phyloP scores from a whole-genome alignment of 2,329 filamentous ascomycete species.

The Clonostachys solani region DNA sequence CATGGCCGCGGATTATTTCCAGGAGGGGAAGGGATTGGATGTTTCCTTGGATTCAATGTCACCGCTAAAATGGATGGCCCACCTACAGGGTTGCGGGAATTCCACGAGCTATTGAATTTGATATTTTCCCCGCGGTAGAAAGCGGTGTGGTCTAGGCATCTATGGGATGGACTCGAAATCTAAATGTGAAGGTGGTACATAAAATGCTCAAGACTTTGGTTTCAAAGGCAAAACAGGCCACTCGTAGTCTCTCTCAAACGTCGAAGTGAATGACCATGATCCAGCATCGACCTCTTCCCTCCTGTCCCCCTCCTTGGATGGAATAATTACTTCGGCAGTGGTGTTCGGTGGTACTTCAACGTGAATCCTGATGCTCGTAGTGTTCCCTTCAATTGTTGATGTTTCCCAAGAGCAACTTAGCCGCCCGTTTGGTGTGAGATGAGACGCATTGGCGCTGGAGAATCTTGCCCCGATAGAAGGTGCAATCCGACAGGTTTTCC shows the following conservation, averaged over 20 bases:
- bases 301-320: not conserved
- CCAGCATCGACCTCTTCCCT: not conserved
- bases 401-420: not conserved
- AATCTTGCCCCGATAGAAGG: not conserved
- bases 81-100: too few species aligned
- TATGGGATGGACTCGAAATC: too few species aligned
- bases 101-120: too few species aligned
- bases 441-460: not conserved
- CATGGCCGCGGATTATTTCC: too few species aligned
- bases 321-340: not conserved
- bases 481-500: not conserved
- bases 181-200: too few species aligned
- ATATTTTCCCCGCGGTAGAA: too few species aligned
- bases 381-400: not conserved
- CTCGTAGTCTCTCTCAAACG: conserved; percentile 4
- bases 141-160: too few species aligned
- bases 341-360: not conserved
- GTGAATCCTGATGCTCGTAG: not conserved
- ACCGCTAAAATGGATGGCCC: too few species aligned
- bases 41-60: too few species aligned
- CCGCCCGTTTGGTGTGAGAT: not conserved
- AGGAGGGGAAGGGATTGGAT: too few species aligned
- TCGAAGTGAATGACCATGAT: conserved; percentile 2
- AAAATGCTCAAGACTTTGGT: not conserved
- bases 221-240: not conserved